Percentiles rank a stretch among this genome's conserved stretches.
Conservation (phyloP, 108 stramenopile genomes). For the Cylindrotheca fusiformis region DNA sequence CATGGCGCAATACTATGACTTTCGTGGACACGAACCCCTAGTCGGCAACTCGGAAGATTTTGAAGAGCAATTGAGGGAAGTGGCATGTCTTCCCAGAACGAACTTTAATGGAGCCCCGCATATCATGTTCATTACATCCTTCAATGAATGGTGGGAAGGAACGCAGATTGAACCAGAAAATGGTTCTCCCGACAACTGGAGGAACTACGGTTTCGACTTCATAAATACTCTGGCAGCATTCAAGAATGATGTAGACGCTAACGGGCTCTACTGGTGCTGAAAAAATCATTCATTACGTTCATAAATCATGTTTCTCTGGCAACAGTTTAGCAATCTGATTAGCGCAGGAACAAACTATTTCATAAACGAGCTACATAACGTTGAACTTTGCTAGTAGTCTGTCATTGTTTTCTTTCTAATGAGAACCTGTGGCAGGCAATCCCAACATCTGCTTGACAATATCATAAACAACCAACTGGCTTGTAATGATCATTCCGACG, state of each 20-base stretch:
- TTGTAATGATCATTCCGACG: slow-evolving; percentile 90
- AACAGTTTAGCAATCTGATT: too few relatives aligned
- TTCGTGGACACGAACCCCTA: slow-evolving; percentile 23
- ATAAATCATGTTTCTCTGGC: too few relatives aligned
- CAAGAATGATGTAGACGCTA: slow-evolving; percentile 6
- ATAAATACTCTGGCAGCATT: slow-evolving; percentile 18
- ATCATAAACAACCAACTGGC: slow-evolving; percentile 93
- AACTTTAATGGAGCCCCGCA: slow-evolving; percentile 15
- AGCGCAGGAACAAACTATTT: too few relatives aligned
- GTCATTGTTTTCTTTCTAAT: neutral
- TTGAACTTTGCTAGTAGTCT: too few relatives aligned
- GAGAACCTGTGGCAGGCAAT: slow-evolving; percentile 73
- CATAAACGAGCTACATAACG: too few relatives aligned
- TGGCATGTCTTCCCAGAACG: slow-evolving; percentile 27
- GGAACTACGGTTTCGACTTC: slow-evolving; percentile 20
- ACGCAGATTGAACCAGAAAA: slow-evolving; percentile 21
- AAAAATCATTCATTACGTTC: too few relatives aligned
- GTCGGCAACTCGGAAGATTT: slow-evolving; percentile 12
- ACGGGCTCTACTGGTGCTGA: slow-evolving; percentile 2
- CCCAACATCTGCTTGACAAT: slow-evolving; percentile 89
- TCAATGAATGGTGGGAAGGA: slow-evolving; percentile 40
- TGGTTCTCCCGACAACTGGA: slow-evolving; percentile 2
- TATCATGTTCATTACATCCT: slow-evolving; percentile 28
- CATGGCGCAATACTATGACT: slow-evolving; percentile 26
- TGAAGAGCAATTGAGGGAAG: slow-evolving; percentile 10